Base-by-base conservation (phyloP, 805 yeast species). In the Nakazawaea holstii region DNA sequence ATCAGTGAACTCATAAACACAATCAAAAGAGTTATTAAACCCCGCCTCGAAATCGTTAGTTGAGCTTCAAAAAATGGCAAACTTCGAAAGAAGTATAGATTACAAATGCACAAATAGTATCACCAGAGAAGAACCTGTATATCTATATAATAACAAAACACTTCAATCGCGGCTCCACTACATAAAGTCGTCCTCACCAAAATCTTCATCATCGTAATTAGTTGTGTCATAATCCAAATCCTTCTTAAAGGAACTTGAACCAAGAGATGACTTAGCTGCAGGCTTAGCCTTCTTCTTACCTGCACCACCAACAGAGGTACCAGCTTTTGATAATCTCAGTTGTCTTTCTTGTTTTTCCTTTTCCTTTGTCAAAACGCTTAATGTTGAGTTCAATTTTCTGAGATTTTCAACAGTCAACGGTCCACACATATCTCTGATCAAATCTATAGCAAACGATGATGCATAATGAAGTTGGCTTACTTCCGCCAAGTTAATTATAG, bases 241-340 rank as follows among this genome's bases (percentile, higher is more conserved):
- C 66, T 84, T 84, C 74, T 83, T 86, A 68, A 75, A 75, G 8
- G 61, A 60, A 4, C 68, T 62, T 31, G 68, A 62, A 42, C 79
- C 79, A 45, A 86, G 72, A 63, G 83, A 84, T 39, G 88, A 84
- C 55, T 74, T 78, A 48, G 80, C 76, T n/a, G 40, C 67, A 49
- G 87, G 84, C 67, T 86, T 85, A 49, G 89, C 96, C 80, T 91
- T 92, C 80, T 86, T 85, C 78, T 91, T 90, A 68, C 96, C 95
- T 35, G 95, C 94, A 63, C 97, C 97, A 58, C 95, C 95, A 24
- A 88, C 79, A 35, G 92, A 80, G 27, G 95, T 86, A 52, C 94
- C 92, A 47, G 87, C 75, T 63, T 82, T 84, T 57, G 85, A 79
- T 59, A 87, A 70, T 65, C 97, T 82, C 26, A 87, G 89, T 59